Conservation (phyloP, 1,139 yeast species). For the Eremothecium sinecaudum region DNA sequence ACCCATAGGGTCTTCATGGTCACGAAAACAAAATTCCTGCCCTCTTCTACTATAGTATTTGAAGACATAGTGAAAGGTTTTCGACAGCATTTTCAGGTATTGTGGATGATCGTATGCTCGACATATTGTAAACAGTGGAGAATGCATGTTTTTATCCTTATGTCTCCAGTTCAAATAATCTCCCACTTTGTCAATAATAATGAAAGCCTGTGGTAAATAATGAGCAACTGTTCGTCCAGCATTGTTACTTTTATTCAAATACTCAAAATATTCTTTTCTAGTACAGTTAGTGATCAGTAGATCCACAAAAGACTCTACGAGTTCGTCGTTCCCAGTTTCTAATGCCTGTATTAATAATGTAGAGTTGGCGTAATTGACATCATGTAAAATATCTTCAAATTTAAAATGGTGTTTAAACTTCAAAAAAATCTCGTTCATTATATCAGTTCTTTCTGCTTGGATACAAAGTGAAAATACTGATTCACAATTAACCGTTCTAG, state of each 20-base stretch:
- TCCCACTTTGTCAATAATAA: conserved; percentile 49
- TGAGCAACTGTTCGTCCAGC: conserved; percentile 59
- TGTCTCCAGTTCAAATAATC: conserved; percentile 55
- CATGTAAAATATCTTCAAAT: conserved; percentile 58
- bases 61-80: conserved; percentile 40
- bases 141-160: conserved; percentile 60
- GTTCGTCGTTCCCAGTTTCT: conserved; percentile 42
- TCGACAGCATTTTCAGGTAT: conserved; percentile 43
- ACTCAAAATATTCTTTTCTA: conserved; percentile 38
- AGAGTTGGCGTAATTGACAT: conserved; percentile 44
- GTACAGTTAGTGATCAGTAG: conserved; percentile 39
- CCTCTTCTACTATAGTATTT: conserved; percentile 33
- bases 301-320: conserved; percentile 42
- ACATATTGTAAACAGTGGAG: conserved; percentile 70
- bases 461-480: conserved; percentile 53
- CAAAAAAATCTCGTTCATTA: conserved; percentile 39
- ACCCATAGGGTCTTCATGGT: conserved; percentile 65
- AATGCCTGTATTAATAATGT: conserved; percentile 56
- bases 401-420: conserved; percentile 44
- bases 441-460: conserved; percentile 34
- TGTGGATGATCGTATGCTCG: conserved; percentile 73
- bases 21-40: conserved; percentile 36
- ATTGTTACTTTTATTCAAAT: conserved; percentile 44
- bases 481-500: conserved; percentile 56
- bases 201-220: conserved; percentile 53